These are phyloP conservation scores for Hymenotorrendiella dingleyae DNA, from an alignment of 2,329 filamentous ascomycete genomes.

Conservation along the genomic window DNA sequence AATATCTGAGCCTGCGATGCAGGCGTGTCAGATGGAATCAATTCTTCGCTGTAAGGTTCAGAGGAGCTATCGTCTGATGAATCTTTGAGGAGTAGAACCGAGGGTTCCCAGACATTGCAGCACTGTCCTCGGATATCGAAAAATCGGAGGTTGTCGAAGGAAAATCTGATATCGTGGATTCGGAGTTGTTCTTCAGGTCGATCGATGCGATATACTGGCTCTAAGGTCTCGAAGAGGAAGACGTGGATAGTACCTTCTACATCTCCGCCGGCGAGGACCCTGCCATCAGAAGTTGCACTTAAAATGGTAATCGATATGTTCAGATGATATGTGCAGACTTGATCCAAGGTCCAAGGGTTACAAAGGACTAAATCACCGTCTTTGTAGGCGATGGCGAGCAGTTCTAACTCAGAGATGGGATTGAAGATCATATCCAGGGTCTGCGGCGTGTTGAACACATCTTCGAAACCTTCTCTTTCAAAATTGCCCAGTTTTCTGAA, in stretches of 20 bases:
- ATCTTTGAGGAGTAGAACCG: no score
- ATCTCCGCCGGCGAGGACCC: constrained; percentile 8
- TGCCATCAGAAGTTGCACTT: not conserved
- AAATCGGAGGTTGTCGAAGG: constrained; percentile 30
- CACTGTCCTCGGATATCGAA: constrained; percentile 32
- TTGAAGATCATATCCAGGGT: not conserved
- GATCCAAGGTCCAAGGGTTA: constrained; percentile 28
- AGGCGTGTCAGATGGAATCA: no score
- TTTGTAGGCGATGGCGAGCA: not conserved
- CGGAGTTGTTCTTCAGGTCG: no score
- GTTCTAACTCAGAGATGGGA: not conserved
- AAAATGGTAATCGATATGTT: not conserved
- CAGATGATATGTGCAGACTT: constrained; percentile 17
- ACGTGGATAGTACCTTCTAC: constrained; percentile 24
- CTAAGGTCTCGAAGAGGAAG: not conserved
- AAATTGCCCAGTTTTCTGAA: no score
- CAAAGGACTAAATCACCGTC: constrained; percentile 18
- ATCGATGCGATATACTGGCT: no score
- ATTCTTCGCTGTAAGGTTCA: no score
- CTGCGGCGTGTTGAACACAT: not conserved
- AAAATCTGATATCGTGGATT: no score
- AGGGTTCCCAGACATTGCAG: constrained; percentile 35
- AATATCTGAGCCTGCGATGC: no score
- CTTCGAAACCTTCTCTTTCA: not conserved
- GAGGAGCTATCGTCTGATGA: no score